Conservation (phyloP, 805 yeast species). For the Wickerhamiella kurtzmanii region DNA sequence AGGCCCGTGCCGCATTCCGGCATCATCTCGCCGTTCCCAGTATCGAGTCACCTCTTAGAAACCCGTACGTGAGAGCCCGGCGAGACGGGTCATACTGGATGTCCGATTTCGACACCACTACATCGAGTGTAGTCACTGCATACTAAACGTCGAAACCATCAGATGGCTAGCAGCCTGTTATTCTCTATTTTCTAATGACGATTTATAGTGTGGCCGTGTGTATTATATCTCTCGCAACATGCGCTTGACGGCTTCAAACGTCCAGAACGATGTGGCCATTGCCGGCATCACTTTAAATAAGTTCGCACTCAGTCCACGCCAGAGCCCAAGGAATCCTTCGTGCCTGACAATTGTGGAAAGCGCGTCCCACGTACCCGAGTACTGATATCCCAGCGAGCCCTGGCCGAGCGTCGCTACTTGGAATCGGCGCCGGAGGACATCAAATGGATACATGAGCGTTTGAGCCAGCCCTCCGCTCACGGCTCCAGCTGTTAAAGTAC, state of each 20-base stretch:
- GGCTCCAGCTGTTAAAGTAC: conserved; percentile 69
- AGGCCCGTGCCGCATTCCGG: background rate
- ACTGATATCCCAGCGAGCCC: conserved; percentile 65
- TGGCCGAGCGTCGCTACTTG: conserved; percentile 69
- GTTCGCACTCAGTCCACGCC: conserved; percentile 53
- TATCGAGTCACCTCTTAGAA: background rate
- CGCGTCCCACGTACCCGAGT: conserved; percentile 66
- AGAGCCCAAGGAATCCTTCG: conserved; percentile 73
- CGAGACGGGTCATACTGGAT: background rate
- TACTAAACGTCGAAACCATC: background rate
- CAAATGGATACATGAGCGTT: conserved; percentile 82
- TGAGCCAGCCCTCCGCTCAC: conserved; percentile 82
- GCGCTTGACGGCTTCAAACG: conserved; percentile 60
- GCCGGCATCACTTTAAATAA: conserved; percentile 83
- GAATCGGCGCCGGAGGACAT: conserved; percentile 72
- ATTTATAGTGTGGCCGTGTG: too few species aligned
- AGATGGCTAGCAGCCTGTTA: too few species aligned
- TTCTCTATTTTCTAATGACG: too few species aligned
- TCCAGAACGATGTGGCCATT: conserved; percentile 92
- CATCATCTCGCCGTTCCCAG: background rate
- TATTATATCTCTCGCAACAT: conserved; percentile 8
- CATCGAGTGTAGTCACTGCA: background rate
- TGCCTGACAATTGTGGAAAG: conserved; percentile 47
- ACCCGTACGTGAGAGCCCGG: background rate
- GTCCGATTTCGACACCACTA: background rate